Evolutionary conservation across 768 basidiomycete genomes (phyloP).

Genomic region (Albatrellus ellisii): DNA sequence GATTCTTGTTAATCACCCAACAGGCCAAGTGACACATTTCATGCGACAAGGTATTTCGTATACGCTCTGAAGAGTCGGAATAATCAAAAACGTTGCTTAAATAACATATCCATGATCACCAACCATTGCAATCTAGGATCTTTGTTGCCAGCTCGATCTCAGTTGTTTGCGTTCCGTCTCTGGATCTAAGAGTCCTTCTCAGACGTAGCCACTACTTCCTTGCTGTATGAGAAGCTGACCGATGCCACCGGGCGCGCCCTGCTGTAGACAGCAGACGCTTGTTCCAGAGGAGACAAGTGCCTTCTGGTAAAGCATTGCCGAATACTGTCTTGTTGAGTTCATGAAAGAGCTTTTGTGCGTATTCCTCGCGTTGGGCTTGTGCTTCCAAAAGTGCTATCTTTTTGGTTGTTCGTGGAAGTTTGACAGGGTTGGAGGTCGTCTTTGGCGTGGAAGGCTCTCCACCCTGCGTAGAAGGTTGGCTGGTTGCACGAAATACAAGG

Average conservation of each 20-base stretch:
- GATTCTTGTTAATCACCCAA: conserved; percentile 65
- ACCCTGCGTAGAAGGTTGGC: no score
- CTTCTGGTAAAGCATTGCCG: conserved; percentile 6
- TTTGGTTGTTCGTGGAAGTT: conserved; percentile 11
- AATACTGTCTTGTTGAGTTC: conserved; percentile 12
- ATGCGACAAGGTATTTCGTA: conserved; percentile 73
- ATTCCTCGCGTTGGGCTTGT: conserved; percentile 9
- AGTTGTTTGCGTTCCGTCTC: conserved; percentile 42
- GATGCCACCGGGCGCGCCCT: conserved; percentile 13
- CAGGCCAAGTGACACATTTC: conserved; percentile 90
- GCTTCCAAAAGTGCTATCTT: conserved; percentile 9
- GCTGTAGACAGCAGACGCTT: conserved; percentile 12
- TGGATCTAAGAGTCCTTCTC: conserved; percentile 24
- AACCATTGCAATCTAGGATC: conserved; percentile 67
- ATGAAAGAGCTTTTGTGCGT: conserved; percentile 10
- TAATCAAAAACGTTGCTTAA: not conserved
- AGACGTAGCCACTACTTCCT: no score
- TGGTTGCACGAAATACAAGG: no score
- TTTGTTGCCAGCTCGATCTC: conserved; percentile 76
- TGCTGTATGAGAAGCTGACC: conserved; percentile 2
- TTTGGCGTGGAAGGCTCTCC: conserved; percentile 2
- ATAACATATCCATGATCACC: conserved; percentile 8
- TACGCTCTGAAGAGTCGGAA: conserved; percentile 39
- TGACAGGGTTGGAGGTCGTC: conserved; percentile 2
- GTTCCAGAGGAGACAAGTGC: conserved; percentile 10